phyloP scores from a whole-genome alignment of 768 basidiomycete genomes.

The Pisolithus albus region DNA sequence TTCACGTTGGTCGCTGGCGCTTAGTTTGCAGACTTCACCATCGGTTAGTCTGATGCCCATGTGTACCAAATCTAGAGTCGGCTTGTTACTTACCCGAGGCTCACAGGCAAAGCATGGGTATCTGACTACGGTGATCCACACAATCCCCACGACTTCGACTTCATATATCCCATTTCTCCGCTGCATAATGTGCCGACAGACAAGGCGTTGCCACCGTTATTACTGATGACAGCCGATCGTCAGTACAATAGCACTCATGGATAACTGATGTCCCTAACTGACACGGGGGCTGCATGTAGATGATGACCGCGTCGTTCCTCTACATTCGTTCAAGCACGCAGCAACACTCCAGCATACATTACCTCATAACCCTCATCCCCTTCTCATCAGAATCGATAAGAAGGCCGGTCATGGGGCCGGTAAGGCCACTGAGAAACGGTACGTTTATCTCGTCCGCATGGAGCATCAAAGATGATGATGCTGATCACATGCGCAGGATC shows the following conservation, averaged over 20 bases:
- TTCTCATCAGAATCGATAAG: conserved; percentile 71
- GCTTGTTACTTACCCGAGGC: conserved; percentile 5
- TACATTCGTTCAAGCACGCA: conserved; percentile 79
- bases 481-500: conserved; percentile 41
- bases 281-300: conserved; percentile 33
- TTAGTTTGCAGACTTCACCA: conserved; percentile 71
- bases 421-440: conserved; percentile 69
- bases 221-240: conserved; percentile 84
- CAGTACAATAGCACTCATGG: conserved; percentile 24
- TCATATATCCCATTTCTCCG: conserved; percentile 74
- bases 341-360: conserved; percentile 68
- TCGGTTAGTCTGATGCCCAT: conserved; percentile 37
- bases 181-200: conserved; percentile 68
- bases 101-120: conserved; percentile 63
- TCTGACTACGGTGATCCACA: conserved; percentile 76
- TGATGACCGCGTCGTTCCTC: conserved; percentile 81
- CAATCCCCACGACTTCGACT: conserved; percentile 74
- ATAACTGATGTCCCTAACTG: neutral
- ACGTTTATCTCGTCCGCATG: conserved; percentile 3
- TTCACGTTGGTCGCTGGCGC: neutral
- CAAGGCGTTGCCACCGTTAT: conserved; percentile 56
- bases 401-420: conserved; percentile 80
- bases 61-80: neutral
- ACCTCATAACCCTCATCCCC: conserved; percentile 61
- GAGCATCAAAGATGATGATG: neutral